Evolutionary conservation across 495 filamentous ascomycete species (phyloP), one percentile per base, ranked within the genome.

Genomic region (Penicilliopsis zonata): DNA sequence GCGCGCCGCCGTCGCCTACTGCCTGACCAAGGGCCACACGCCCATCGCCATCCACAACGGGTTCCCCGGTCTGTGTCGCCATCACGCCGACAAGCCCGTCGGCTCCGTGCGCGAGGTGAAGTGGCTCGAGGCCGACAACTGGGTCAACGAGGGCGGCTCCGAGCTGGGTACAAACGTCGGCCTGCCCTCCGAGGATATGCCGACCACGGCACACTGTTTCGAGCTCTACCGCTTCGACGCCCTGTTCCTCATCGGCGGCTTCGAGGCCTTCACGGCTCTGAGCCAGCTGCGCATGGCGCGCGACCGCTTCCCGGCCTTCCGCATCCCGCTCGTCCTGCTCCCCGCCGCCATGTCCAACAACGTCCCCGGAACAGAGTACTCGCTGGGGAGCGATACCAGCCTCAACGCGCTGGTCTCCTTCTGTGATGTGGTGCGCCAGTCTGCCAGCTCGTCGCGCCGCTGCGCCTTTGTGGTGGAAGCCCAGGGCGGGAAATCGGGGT

Each of bases 331-430:
- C 72, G 71, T 78, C 15, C 67, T 94, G 15, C 66, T 96, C 9
- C 92, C 92, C n/a, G 92, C 92, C 12, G 96, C 92, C 16, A 86
- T 99, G 50, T 87, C 80, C 44, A 96, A 96, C 66, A 99, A 99
- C 55, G 92, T 99, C 7, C 92, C 90, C 0, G 92, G 92, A 5
- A 94, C 86, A 9, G 92, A 99, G 57, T 99, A 94, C 61, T 94
- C 86, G 0, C 70, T 99, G 28, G 92, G 92, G 12, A 92, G 82
- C 31, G 92, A 99, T 52, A 99, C 92, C 9, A 96, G 92, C 50
- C 65, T 96, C 23, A 99, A 99, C 54, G 84, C 92, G n/a, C 66
- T 99, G 13, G 82, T 94, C 38, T 68, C 79, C 19, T 99, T 95
- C 61, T 99, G 92, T 51, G 92, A 99, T 61, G 83, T 82, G 27